Conservation (phyloP, 2,329 filamentous ascomycete genomes). For the Davidsoniella virescens region DNA sequence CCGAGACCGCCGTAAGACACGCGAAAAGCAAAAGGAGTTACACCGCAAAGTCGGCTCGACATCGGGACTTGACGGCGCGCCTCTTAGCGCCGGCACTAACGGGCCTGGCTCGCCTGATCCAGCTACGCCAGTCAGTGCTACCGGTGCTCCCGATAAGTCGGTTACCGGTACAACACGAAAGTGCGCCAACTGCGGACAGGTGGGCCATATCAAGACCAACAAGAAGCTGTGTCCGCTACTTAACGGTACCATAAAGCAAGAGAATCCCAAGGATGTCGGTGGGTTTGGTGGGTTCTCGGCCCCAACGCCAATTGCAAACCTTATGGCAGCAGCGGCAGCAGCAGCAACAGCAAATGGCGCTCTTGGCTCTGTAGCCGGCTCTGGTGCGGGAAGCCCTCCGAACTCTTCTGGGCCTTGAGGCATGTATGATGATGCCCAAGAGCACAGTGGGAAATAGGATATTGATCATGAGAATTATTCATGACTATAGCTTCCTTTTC, state of each 20-base stretch:
- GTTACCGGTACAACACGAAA: conserved; percentile 61
- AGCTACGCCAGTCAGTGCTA: conserved; percentile 30
- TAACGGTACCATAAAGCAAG: conserved; percentile 61
- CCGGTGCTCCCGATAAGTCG: conserved; percentile 16
- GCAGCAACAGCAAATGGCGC: conserved; percentile 1
- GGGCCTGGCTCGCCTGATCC: conserved; percentile 35
- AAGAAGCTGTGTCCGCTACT: conserved; percentile 89
- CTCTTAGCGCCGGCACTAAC: conserved; percentile 16
- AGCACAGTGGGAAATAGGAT: background rate
- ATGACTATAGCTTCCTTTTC: conserved; percentile 11
- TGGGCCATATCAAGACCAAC: conserved; percentile 97
- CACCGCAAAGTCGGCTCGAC: conserved; percentile 21
- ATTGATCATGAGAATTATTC: background rate
- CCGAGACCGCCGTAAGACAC: conserved; percentile 73
- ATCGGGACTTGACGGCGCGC: no score
- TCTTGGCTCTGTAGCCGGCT: background rate
- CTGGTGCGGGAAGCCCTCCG: no score
- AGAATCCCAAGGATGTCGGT: conserved; percentile 37
- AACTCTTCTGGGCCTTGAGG: background rate
- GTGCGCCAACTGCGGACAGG: conserved; percentile 92
- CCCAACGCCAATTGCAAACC: conserved; percentile 5
- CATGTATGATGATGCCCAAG: background rate
- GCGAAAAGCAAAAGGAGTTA: conserved; percentile 72
- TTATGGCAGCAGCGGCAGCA: background rate
- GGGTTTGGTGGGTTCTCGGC: conserved; percentile 31